These are phyloP conservation scores for Debaryomycetaceae sp. DNA, from an alignment of 1,139 yeast genomes.

Conservation along the genomic window DNA sequence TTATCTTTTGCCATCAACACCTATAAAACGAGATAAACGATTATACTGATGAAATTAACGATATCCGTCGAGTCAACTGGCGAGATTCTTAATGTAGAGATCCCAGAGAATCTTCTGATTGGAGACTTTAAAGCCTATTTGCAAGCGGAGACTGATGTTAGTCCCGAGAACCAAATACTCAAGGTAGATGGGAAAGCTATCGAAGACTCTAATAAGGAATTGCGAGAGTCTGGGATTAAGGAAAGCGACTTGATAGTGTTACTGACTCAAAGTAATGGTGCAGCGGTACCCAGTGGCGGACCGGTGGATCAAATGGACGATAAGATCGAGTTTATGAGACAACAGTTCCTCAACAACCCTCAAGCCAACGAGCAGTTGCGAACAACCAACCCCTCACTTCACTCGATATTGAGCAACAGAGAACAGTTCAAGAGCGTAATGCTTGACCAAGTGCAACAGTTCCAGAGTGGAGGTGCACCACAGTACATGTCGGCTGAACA, in stretches of 20 bases:
- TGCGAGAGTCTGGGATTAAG: conserved; percentile 45
- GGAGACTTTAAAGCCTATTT: conserved; percentile 73
- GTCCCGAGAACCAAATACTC: conserved; percentile 45
- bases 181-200: conserved; percentile 46
- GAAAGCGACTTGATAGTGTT: conserved; percentile 59
- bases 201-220: conserved; percentile 26
- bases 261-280: conserved; percentile 11
- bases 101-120: conserved; percentile 61
- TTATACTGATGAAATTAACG: conserved; percentile 31
- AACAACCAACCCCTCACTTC: conserved; percentile 40
- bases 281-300: conserved; percentile 8
- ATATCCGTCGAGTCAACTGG: conserved; percentile 30
- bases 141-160: conserved; percentile 67
- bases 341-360: conserved; percentile 42
- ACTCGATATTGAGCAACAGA: conserved; percentile 48
- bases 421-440: conserved; percentile 48
- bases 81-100: conserved; percentile 45
- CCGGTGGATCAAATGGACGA: conserved; percentile 21
- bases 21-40: background rate
- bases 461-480: conserved; percentile 10
- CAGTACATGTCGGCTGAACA: conserved; percentile 13
- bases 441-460: conserved; percentile 26
- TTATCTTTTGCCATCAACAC: conserved; percentile 2
- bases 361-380: conserved; percentile 31
- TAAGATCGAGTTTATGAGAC: conserved; percentile 51